Evolutionary conservation across 352 stramenopile species (phyloP).

Genomic region (Pythium phragmitis): DNA sequence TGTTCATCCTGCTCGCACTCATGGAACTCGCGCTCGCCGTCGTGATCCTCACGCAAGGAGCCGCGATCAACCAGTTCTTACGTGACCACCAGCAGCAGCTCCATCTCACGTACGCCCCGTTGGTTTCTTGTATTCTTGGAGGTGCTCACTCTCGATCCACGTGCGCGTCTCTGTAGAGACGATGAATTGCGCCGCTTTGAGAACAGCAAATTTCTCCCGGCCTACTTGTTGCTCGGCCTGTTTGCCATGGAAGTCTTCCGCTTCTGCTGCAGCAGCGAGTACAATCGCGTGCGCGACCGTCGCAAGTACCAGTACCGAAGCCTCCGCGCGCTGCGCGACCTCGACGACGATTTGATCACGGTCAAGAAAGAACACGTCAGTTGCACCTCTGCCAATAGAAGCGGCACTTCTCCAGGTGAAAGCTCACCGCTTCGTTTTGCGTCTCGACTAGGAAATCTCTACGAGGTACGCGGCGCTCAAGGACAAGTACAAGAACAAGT

Average conservation of each 20-base stretch:
- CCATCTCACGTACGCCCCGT: constrained; percentile 38
- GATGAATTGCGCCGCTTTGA: constrained; percentile 52
- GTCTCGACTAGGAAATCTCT: constrained; percentile 50
- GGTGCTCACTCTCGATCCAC: neutral
- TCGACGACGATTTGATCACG: constrained; percentile 68
- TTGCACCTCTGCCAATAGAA: no score
- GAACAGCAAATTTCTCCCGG: constrained; percentile 65
- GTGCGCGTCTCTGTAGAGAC: constrained; percentile 32
- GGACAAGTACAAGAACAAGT: constrained; percentile 80
- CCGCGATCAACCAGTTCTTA: constrained; percentile 59
- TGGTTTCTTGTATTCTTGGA: neutral
- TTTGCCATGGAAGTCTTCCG: constrained; percentile 69
- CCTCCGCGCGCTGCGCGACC: constrained; percentile 51
- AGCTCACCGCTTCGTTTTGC: neutral
- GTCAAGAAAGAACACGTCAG: constrained; percentile 67
- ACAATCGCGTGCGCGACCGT: constrained; percentile 42
- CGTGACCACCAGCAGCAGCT: constrained; percentile 63
- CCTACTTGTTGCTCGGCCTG: constrained; percentile 58
- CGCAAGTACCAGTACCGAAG: constrained; percentile 62
- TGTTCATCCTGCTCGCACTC: constrained; percentile 61
- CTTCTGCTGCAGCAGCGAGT: constrained; percentile 67
- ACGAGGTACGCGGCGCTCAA: constrained; percentile 71
- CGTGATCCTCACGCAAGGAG: constrained; percentile 66
- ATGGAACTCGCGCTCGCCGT: constrained; percentile 60
- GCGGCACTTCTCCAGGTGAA: no score